Conservation (phyloP, 1,139 yeast genomes). For the Geotrichum carabidarum region DNA sequence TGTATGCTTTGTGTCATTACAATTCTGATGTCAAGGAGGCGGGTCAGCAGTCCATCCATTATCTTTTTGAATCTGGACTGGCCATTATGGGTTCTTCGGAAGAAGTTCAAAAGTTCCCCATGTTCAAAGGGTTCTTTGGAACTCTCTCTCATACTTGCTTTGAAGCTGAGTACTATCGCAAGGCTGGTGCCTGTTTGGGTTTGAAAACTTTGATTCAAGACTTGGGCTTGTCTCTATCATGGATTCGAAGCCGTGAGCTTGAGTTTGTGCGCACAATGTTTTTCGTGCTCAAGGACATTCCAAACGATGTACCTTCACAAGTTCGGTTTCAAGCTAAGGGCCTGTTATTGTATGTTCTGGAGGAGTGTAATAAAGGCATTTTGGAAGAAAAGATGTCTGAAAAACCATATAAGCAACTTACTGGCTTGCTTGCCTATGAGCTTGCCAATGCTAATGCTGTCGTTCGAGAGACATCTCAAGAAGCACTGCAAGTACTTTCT, state of each 20-base stretch:
- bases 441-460: slow-evolving; percentile 80
- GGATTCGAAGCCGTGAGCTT: slow-evolving; percentile 73
- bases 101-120: slow-evolving; percentile 64
- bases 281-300: slow-evolving; percentile 86
- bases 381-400: slow-evolving; percentile 53
- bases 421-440: slow-evolving; percentile 85
- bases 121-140: slow-evolving; percentile 70
- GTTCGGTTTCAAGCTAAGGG: slow-evolving; percentile 68
- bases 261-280: slow-evolving; percentile 83
- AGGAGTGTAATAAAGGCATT: slow-evolving; percentile 57
- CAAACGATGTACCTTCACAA: slow-evolving; percentile 77
- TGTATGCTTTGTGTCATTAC: slow-evolving; percentile 76
- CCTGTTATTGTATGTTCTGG: slow-evolving; percentile 58
- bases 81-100: slow-evolving; percentile 63
- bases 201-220: slow-evolving; percentile 67
- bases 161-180: slow-evolving; percentile 77
- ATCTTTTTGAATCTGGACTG: slow-evolving; percentile 57
- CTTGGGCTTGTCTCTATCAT: slow-evolving; percentile 58
- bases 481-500: slow-evolving; percentile 61
- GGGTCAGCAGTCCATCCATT: slow-evolving; percentile 63
- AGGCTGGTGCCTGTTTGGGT: slow-evolving; percentile 87
- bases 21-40: slow-evolving; percentile 62
- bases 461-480: slow-evolving; percentile 79
- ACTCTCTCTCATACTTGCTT: slow-evolving; percentile 87
- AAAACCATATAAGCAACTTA: slow-evolving; percentile 76